These are phyloP conservation scores for Tetrapisispora fleetii DNA, from an alignment of 805 yeast species.

Conservation along the genomic window DNA sequence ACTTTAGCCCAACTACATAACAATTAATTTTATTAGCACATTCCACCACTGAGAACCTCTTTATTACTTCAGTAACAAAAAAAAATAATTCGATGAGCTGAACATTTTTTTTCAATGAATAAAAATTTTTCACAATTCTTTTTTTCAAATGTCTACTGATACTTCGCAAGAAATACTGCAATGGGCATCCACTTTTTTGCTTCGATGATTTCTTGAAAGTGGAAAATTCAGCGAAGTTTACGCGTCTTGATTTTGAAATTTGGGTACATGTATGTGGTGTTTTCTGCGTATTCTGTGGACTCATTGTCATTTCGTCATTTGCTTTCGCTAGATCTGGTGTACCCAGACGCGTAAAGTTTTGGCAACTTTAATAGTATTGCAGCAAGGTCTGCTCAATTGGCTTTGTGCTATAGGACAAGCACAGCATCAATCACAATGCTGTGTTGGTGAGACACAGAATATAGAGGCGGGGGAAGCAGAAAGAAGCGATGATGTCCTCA, in stretches of 20 bases:
- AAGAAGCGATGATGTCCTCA: no score
- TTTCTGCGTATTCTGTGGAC: neutral
- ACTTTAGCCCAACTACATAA: neutral
- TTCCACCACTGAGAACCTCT: no score
- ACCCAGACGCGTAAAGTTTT: neutral
- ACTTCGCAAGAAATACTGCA: neutral
- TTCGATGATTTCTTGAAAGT: neutral
- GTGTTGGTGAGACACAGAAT: no score
- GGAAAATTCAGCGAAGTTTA: neutral
- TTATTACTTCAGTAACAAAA: no score
- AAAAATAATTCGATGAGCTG: slow-evolving; percentile 1
- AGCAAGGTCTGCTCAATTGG: no score
- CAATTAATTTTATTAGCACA: no score
- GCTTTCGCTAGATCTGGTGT: no score
- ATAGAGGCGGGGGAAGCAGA: no score
- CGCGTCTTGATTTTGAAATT: neutral
- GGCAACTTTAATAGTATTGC: no score
- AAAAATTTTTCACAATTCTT: slow-evolving; percentile 3
- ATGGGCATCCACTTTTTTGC: neutral
- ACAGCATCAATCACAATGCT: no score
- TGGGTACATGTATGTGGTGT: neutral
- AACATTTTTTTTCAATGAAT: neutral
- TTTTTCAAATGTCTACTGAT: neutral
- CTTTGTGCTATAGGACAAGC: no score
- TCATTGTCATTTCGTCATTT: no score